Evolutionary conservation across 2,329 filamentous ascomycete species (phyloP), one percentile per base, ranked within the genome.

Genomic region (Phialemonium atrogriseum): DNA sequence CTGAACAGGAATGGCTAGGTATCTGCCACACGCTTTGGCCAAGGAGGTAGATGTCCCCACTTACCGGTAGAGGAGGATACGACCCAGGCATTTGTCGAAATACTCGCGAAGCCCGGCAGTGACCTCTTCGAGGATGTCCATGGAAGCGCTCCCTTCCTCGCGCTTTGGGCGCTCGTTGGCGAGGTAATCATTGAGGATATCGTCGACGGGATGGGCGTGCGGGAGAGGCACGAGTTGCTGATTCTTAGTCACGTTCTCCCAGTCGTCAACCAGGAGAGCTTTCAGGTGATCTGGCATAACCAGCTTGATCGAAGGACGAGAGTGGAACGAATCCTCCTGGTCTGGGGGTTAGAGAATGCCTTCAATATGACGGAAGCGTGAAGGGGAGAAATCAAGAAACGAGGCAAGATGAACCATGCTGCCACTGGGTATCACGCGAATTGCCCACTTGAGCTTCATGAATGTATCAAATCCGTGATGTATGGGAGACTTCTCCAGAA

Each of bases 161-260:
- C 82, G 77, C 45, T 79, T 79, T 18, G 70, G 70, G 39, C 68
- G 73, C 61, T 86, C 82, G 48, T 78, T 75, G 1, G 70, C 69
- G 34, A 80, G 66, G 55, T 95, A 98, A 42, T 89, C 82, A 29
- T 86, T 71, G 11, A 98, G 64, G 39, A 98, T 85, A 42, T 75
- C 64, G 41, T 73, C 76, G 37, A 91, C 85, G 1, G 89, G 77
- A 31, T 80, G 74, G 17, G 70, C 66, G 27, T 86, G 80, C 1
- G 91, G 91, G 11, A 98, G 67, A 2, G 84, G 80, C 19, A 95
- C 85, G 4, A 96, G 77, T 51, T 89, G 84, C 45, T 86, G 77
- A 52, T 93, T 91, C 62, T 95, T 96, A 35, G 91, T 98, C 39
- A 98, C 79, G 48, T 95, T 94, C 58, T 98, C 91, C 91, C 91